Evolutionary conservation across 2,329 filamentous ascomycete genomes (phyloP).

Genomic region (Thyridium curvatum): DNA sequence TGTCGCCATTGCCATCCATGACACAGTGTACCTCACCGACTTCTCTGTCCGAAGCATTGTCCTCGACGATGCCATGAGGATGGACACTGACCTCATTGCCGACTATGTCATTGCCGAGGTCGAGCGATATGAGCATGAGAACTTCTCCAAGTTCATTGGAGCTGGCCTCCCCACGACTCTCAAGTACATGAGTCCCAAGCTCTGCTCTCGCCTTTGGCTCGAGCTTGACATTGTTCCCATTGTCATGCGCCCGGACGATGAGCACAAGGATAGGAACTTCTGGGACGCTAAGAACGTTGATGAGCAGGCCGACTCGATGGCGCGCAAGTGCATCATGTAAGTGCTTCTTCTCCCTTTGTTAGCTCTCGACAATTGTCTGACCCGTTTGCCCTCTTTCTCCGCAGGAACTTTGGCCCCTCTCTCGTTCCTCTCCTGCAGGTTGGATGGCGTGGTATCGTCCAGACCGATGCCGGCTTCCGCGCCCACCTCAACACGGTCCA

Average conservation of each 20-base stretch:
- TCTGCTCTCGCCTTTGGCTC: constrained; percentile 68
- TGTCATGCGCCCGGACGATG: constrained; percentile 46
- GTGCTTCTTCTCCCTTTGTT: constrained; percentile 16
- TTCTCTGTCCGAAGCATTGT: constrained; percentile 58
- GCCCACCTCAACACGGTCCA: constrained; percentile 51
- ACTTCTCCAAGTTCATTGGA: constrained; percentile 69
- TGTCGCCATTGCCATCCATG: constrained; percentile 64
- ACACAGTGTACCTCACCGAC: constrained; percentile 69
- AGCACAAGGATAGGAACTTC: constrained; percentile 32
- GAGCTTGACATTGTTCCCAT: constrained; percentile 73
- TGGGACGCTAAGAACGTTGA: constrained; percentile 59
- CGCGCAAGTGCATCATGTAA: constrained; percentile 69
- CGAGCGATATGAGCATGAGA: constrained; percentile 53
- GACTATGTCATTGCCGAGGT: constrained; percentile 54
- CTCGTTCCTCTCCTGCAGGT: constrained; percentile 63
- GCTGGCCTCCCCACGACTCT: constrained; percentile 60
- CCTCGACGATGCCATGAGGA: constrained; percentile 29
- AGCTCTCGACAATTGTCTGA: not conserved
- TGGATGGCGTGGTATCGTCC: constrained; percentile 60
- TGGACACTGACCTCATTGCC: constrained; percentile 41
- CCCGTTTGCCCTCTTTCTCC: constrained; percentile 5
- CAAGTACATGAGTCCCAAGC: constrained; percentile 51
- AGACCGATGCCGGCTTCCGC: constrained; percentile 62
- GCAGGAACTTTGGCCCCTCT: constrained; percentile 65
- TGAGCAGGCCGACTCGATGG: constrained; percentile 77